phyloP scores from a whole-genome alignment of 345 rosid genomes.

The Reutealis trisperma region DNA sequence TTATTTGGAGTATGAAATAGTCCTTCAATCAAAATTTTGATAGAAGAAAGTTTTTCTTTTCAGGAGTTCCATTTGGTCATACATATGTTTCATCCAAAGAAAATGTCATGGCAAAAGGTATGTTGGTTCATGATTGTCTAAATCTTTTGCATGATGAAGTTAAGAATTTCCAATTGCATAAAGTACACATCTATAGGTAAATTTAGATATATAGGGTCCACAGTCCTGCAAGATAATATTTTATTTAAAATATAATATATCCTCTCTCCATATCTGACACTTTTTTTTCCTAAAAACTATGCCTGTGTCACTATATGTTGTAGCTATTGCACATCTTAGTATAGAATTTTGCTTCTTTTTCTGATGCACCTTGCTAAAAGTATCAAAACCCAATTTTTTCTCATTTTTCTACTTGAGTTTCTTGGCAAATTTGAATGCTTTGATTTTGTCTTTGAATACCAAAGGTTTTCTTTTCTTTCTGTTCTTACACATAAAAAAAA shows the following conservation, averaged over 20 bases:
- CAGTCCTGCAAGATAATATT: not conserved
- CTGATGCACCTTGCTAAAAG: not conserved
- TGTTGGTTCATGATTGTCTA: conserved; percentile 31
- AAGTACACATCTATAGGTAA: not conserved
- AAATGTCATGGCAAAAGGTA: conserved; percentile 92
- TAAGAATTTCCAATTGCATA: not conserved
- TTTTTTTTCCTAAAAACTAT: not conserved
- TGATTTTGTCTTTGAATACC: not conserved
- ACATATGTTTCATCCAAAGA: conserved; percentile 76
- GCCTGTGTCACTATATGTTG: not conserved
- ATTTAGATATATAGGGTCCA: not conserved
- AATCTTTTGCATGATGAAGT: conserved; percentile 7
- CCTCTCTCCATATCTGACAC: not conserved
- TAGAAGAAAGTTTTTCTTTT: conserved; percentile 61
- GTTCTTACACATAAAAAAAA: not conserved
- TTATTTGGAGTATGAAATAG: conserved; percentile 28
- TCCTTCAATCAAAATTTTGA: conserved; percentile 38
- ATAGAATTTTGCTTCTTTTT: not conserved
- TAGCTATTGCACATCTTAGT: not conserved
- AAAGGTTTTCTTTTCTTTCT: not conserved
- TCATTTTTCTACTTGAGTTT: not conserved
- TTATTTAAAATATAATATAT: not conserved
- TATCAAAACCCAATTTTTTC: not conserved
- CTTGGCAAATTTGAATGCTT: not conserved
- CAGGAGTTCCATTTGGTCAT: conserved; percentile 93